These are phyloP conservation scores for Cladosporium sp. DNA, from an alignment of 2,329 filamentous ascomycete genomes.

Conservation along the genomic window DNA sequence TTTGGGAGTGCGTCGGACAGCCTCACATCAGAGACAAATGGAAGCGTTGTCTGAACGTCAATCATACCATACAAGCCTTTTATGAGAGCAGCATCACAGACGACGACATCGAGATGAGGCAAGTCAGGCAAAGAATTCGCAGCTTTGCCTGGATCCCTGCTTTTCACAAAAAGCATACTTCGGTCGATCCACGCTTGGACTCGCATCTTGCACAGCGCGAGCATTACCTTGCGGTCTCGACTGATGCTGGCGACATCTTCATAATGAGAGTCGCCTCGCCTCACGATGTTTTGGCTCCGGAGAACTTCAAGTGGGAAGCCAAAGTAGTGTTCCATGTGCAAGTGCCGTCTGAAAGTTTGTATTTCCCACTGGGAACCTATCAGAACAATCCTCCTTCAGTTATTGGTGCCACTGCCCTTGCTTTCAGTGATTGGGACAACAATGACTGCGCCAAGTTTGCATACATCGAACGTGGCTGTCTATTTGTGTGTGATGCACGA, in stretches of 20 bases:
- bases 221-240: slow-evolving; percentile 43
- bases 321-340: slow-evolving; percentile 22
- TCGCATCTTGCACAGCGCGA: slow-evolving; percentile 5
- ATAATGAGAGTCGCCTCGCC: slow-evolving; percentile 44
- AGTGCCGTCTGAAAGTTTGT: not conserved
- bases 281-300: slow-evolving; percentile 32
- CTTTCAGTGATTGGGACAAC: slow-evolving; percentile 24
- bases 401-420: slow-evolving; percentile 16
- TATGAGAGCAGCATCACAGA: slow-evolving; percentile 34
- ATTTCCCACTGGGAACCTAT: not conserved
- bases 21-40: slow-evolving; percentile 49
- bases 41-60: slow-evolving; percentile 57
- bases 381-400: not conserved
- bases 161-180: not conserved
- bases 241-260: slow-evolving; percentile 46
- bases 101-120: slow-evolving; percentile 35
- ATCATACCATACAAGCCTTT: slow-evolving; percentile 48
- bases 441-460: not conserved
- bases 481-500: not conserved
- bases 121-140: slow-evolving; percentile 43
- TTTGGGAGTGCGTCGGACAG: slow-evolving; percentile 56
- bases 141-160: slow-evolving; percentile 46
- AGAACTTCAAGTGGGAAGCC: slow-evolving; percentile 25
- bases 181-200: not conserved
- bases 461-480: not conserved